Percentiles rank a stretch among this genome's conserved stretches.
Evolutionary conservation across 1,284 basidiomycete genomes (phyloP).

Genomic region (Pseudozyma tsukubaensis): DNA sequence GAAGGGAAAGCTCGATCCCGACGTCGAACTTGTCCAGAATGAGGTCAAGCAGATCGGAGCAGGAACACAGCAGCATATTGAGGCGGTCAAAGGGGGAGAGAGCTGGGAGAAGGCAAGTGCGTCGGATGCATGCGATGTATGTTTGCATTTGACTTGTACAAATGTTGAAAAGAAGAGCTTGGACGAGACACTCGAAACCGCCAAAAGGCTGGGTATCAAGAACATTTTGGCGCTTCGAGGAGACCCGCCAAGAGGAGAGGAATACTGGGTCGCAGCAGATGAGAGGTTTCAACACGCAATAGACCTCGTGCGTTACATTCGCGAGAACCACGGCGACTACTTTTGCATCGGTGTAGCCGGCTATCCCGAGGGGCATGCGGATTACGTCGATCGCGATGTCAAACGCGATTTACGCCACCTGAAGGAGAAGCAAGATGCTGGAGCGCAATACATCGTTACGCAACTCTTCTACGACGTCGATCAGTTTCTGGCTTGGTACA

Average conservation of each 20-base stretch:
- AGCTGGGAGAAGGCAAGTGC: conserved; percentile 70
- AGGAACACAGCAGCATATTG: conserved; percentile 25
- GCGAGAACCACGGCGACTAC: conserved; percentile 82
- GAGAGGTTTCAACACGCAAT: conserved; percentile 85
- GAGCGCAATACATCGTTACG: conserved; percentile 94
- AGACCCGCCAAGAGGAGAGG: conserved; percentile 91
- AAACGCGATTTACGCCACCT: conserved; percentile 82
- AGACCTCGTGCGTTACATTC: conserved; percentile 92
- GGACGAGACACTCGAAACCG: conserved; percentile 83
- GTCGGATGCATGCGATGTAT: conserved; percentile 83
- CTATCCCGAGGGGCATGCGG: conserved; percentile 88
- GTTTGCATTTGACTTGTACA: conserved; percentile 96
- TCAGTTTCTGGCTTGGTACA: conserved; percentile 57
- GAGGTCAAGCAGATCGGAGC: conserved; percentile 14
- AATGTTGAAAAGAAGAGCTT: conserved; percentile 82
- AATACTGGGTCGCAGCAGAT: conserved; percentile 89
- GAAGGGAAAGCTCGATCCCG: conserved; percentile 54
- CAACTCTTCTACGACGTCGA: conserved; percentile 97
- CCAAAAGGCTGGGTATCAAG: conserved; percentile 83
- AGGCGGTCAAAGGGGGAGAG: conserved; percentile 17
- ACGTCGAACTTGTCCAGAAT: conserved; percentile 17
- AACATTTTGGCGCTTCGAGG: conserved; percentile 88
- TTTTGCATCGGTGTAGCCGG: conserved; percentile 95
- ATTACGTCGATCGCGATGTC: conserved; percentile 73
- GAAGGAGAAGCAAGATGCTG: conserved; percentile 91